Base-by-base conservation (phyloP, 306 rosid genomes). In the Gillenia trifoliata region DNA sequence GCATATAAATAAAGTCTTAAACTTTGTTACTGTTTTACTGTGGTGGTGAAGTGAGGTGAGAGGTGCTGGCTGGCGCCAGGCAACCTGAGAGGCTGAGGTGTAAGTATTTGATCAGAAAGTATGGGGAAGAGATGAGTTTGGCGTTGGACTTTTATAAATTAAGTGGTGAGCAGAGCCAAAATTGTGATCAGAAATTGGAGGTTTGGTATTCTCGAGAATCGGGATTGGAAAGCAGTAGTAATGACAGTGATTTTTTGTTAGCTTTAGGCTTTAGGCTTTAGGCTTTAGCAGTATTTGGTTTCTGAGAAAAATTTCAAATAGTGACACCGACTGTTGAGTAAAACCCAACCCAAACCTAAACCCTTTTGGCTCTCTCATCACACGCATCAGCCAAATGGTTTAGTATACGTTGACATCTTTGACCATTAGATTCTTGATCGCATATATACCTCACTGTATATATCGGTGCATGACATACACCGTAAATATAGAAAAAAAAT, bases 21-120 rank as follows among this genome's bases (percentile, higher is more conserved):
- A 59, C 34, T 59, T 41, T 64, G 78, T 50, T 75, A 75, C 64
- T 64, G 52, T 68, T n/a, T 31, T 63, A 33, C 66, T 17, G n/a
- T 64, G 68, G 43, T 63, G 68, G 45, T 33, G 45, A 64, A 10
- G 60, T 54, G 13, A 22, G 68, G 28, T 64, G 25, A 64, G 41
- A 30, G 26, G 13, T 33, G 63, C 65, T 2, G 25, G 15, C 45
- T 61, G 66, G n/a, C 66, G 33, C 33, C 34, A 59, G 33, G 64
- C 64, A 45, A 62, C 45, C 68, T 20, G 47, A 64, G 45, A 23
- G 16, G 33, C 40, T 3, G 43, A 31, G 25, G 22, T 62, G 75
- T 38, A 11, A 56, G 34, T 52, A 13, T 71, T 16, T 23, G 16
- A 45, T 47, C 72, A 15, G 71, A 45, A 67, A 25, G 17, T 64